Conservation (phyloP, 805 yeast genomes). For the Yarrowia keelungensis region DNA sequence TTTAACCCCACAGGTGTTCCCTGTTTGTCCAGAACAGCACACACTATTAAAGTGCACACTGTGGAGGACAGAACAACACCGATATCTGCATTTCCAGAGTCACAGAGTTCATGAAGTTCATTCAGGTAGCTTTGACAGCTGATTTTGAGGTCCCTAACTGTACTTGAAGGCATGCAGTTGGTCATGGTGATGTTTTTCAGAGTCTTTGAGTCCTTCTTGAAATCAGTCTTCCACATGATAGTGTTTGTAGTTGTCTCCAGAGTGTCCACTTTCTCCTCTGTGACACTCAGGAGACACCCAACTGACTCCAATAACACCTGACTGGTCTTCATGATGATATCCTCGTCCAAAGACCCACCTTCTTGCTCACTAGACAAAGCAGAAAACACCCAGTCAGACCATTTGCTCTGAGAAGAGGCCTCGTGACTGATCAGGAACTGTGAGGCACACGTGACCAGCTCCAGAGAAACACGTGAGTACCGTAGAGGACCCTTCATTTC, state of each 20-base stretch:
- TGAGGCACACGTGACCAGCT: neutral
- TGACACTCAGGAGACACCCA: neutral
- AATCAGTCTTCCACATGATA: slow-evolving; percentile 14
- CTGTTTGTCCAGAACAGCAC: slow-evolving; percentile 10
- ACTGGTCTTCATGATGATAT: too few relatives aligned
- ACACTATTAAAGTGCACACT: neutral
- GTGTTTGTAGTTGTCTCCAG: neutral
- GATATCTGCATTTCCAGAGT: neutral
- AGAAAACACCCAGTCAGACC: slow-evolving; percentile 3
- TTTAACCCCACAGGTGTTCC: slow-evolving; percentile 9
- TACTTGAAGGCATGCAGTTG: neutral
- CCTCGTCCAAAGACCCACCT: too few relatives aligned
- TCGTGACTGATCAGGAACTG: slow-evolving; percentile 3
- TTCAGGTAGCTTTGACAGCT: neutral
- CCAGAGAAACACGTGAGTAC: neutral
- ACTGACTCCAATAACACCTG: neutral
- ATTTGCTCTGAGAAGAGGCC: neutral
- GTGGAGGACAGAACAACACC: neutral
- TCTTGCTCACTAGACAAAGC: too few relatives aligned
- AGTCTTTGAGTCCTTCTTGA: neutral
- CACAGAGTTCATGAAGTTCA: neutral
- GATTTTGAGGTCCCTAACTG: neutral
- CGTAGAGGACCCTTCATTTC: neutral
- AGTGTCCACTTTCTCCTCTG: neutral
- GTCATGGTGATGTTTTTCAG: neutral